These are phyloP conservation scores for Cordia subcordata DNA, from an alignment of 257 asterid genomes.

Conservation along the genomic window DNA sequence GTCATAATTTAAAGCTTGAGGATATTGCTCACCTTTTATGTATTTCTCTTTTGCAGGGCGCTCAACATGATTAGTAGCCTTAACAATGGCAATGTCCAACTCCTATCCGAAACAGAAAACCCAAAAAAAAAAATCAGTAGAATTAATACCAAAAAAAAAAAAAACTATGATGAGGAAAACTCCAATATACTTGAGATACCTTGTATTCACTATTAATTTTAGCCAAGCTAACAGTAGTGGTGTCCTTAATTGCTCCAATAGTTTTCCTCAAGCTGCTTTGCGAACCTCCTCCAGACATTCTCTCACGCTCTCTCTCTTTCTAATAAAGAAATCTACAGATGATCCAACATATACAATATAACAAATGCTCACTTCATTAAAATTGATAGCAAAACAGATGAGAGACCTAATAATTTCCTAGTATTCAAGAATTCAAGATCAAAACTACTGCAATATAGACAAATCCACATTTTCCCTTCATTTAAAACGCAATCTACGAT, in stretches of 20 bases:
- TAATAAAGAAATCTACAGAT: constrained; percentile 24
- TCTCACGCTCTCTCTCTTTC: constrained; percentile 36
- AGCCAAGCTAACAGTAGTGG: constrained; percentile 94
- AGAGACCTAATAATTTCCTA: too few species aligned
- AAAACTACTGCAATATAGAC: too few species aligned
- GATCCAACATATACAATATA: constrained; percentile 6
- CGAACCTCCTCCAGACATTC: constrained; percentile 79
- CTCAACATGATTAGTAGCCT: constrained; percentile 95
- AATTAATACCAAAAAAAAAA: constrained; percentile 5
- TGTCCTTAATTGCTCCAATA: constrained; percentile 89
- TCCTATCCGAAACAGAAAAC: constrained; percentile 40
- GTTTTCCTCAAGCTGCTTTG: constrained; percentile 89
- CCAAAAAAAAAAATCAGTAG: constrained; percentile 5
- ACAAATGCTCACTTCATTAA: too few species aligned
- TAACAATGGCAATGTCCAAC: constrained; percentile 93
- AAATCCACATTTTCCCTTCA: too few species aligned
- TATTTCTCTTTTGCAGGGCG: constrained; percentile 93
- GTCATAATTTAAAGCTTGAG: constrained; percentile 1
- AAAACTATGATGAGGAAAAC: not conserved
- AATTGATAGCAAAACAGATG: too few species aligned
- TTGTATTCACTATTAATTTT: constrained; percentile 89
- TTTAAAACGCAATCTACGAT: too few species aligned
- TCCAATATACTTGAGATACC: constrained; percentile 31
- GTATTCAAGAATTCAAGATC: too few species aligned
- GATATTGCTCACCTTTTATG: constrained; percentile 57